Evolutionary conservation across 768 basidiomycete species (phyloP).

Genomic region (Pleurotus platypus): DNA sequence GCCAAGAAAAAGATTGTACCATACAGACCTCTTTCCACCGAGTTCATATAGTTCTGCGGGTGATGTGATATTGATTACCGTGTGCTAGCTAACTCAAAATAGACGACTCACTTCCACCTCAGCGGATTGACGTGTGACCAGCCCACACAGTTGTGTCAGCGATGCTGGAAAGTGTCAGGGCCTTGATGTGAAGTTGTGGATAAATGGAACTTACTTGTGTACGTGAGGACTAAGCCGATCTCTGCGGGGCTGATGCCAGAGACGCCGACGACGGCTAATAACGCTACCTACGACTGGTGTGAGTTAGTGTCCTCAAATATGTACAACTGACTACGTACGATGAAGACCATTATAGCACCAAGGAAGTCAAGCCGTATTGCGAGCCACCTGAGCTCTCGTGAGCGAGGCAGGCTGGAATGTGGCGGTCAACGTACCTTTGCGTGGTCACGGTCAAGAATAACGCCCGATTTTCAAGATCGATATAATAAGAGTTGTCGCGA

Average conservation of each 20-base stretch:
- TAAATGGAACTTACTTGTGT: constrained; percentile 40
- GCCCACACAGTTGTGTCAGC: constrained; percentile 48
- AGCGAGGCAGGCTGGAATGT: no score
- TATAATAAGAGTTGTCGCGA: constrained; percentile 57
- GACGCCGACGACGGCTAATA: constrained; percentile 57
- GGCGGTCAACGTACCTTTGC: constrained; percentile 40
- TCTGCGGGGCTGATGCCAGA: constrained; percentile 60
- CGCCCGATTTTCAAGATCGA: constrained; percentile 75
- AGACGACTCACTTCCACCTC: constrained; percentile 55
- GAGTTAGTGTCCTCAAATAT: no score
- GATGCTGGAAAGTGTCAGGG: constrained; percentile 28
- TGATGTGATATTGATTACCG: not conserved
- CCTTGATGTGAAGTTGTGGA: not conserved
- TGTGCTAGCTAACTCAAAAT: not conserved
- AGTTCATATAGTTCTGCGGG: constrained; percentile 63
- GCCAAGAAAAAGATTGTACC: not conserved
- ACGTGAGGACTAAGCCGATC: constrained; percentile 71
- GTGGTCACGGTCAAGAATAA: constrained; percentile 63
- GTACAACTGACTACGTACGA: constrained; percentile 27
- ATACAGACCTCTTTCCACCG: constrained; percentile 51
- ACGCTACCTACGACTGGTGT: constrained; percentile 44
- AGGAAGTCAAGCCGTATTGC: constrained; percentile 69
- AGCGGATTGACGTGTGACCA: constrained; percentile 55
- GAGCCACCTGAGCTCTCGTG: constrained; percentile 46
- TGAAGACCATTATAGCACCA: constrained; percentile 55